Base-by-base conservation (phyloP, 768 basidiomycete species). In the Suillus placidus region DNA sequence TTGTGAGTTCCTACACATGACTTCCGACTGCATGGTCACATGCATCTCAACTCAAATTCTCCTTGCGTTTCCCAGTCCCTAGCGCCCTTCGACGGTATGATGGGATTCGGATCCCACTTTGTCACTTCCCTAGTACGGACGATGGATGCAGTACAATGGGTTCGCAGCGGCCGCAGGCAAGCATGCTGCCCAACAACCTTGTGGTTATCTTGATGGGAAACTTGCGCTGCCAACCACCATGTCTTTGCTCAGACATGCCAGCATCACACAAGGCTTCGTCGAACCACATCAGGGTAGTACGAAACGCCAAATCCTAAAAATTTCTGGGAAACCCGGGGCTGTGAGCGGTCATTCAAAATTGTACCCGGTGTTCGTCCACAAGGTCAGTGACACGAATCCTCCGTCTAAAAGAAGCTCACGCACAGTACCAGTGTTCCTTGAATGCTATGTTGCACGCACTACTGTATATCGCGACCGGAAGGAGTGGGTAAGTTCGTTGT, bases 171-270 rank as follows among this genome's bases (percentile, higher is more conserved):
- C 84, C 51, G 87, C 92, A 69, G 94, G 74, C 93, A 96, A 14
- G 92, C 93, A 75, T 95, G 92, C 75, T 95, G 93, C 12, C 92
- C 91, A 38, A 93, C 80, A 62, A 95, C 88, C 69, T 90, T 83
- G 38, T 94, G 80, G 61, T 83, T 77, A 18, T 87, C 84, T 6
- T 92, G 10, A 49, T 57, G n/a, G n/a, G n/a, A n/a, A n/a, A n/a
- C n/a, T n/a, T n/a, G n/a, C n/a, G n/a, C n/a, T n/a, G 26, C 87
- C 87, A 47, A 92, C 74, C 4, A 94, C 85, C 1, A 82, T 88
- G 76, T 95, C 94, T 77, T 93, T 94, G 75, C 91, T 93, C 80
- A 95, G 90, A 4, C 91, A 93, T 67, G 93, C 93, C 94, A 9
- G 89, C 91, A 76, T 97, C 93, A 83, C 87, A 87, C 79, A 94